These are phyloP conservation scores for Aspergillus vadensis DNA, from an alignment of 2,329 filamentous ascomycete species.

Conservation along the genomic window DNA sequence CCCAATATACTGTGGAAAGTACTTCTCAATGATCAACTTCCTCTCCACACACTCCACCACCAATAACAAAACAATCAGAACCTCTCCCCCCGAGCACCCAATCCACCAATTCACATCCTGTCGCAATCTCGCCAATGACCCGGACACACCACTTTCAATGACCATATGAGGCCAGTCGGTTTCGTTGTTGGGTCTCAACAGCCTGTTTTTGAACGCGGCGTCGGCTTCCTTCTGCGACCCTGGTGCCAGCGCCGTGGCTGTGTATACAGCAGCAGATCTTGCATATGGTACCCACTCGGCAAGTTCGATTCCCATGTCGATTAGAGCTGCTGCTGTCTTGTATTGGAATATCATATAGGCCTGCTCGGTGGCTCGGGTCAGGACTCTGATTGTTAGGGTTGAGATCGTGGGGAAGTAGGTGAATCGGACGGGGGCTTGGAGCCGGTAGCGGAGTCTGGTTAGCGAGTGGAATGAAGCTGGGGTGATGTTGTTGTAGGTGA, in stretches of 20 bases:
- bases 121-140: neutral
- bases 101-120: conserved; percentile 7
- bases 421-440: neutral
- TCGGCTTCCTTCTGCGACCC: neutral
- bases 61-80: neutral
- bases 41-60: neutral
- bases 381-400: neutral
- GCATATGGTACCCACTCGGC: neutral
- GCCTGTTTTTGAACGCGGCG: neutral
- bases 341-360: neutral
- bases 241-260: neutral
- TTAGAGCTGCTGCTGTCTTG: too few species aligned
- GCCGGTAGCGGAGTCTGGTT: too few species aligned
- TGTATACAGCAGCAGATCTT: neutral
- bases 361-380: neutral
- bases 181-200: neutral
- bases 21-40: neutral
- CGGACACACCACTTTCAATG: neutral
- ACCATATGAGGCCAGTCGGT: neutral
- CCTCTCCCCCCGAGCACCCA: neutral
- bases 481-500: neutral
- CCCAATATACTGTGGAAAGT: neutral
- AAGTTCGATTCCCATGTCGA: neutral
- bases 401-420: conserved; percentile 7
- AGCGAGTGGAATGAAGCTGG: too few species aligned